Percentiles rank a stretch among this genome's conserved stretches.
phyloP scores from a whole-genome alignment of 768 basidiomycete species.

The Auricularia cornea region DNA sequence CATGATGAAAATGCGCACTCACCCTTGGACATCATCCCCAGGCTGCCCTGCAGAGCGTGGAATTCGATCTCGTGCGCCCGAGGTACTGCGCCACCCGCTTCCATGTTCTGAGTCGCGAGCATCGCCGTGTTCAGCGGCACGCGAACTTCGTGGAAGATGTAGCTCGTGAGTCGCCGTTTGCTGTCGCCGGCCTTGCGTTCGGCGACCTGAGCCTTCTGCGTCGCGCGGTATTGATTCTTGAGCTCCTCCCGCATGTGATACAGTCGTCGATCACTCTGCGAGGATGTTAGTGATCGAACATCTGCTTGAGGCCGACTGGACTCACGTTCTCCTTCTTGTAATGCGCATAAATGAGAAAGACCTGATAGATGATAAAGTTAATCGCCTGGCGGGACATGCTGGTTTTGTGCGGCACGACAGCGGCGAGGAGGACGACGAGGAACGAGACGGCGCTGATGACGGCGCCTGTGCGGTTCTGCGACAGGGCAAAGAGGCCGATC shows the following conservation, averaged over 20 bases:
- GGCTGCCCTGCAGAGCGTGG: slow-evolving; percentile 69
- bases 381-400: neutral
- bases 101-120: slow-evolving; percentile 88
- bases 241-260: slow-evolving; percentile 46
- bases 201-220: slow-evolving; percentile 52
- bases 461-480: neutral
- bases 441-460: neutral
- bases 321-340: slow-evolving; percentile 9
- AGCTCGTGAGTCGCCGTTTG: slow-evolving; percentile 59
- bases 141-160: slow-evolving; percentile 47
- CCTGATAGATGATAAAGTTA: slow-evolving; percentile 5
- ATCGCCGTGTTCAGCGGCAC: slow-evolving; percentile 76
- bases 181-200: slow-evolving; percentile 70
- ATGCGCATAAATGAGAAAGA: slow-evolving; percentile 7
- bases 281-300: neutral
- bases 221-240: slow-evolving; percentile 45
- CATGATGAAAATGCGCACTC: slow-evolving; percentile 12
- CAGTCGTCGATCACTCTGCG: slow-evolving; percentile 37
- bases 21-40: slow-evolving; percentile 88
- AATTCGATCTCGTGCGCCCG: slow-evolving; percentile 82
- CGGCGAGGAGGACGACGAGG: neutral
- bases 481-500: slow-evolving; percentile 2
- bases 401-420: neutral
- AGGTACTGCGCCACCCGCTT: slow-evolving; percentile 63
- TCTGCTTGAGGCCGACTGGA: neutral